Evolutionary conservation across 331 rosid genomes (phyloP), one percentile per base, ranked within the genome.

Genomic region (Rosa hybrid): DNA sequence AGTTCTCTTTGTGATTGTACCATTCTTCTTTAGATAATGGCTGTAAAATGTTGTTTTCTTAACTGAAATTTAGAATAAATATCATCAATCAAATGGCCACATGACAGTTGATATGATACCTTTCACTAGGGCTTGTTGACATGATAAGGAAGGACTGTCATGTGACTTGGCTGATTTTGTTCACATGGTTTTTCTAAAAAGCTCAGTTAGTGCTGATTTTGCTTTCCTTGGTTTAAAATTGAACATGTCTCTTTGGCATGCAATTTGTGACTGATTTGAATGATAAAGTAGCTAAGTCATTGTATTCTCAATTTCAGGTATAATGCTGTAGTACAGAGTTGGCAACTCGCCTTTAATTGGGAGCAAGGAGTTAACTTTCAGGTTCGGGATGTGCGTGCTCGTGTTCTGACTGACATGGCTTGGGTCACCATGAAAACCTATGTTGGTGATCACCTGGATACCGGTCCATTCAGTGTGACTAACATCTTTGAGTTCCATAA

Each of bases 341-440:
- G 99, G 99, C 97, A 94, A 79, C 80, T 93, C 34, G 86, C 88
- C 12, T 92, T 96, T 90, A 85, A 78, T 86, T 96, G 99, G 98
- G 97, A 90, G 77, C 97, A 90, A 76, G 97, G 91, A 45, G 77
- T 90, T 82, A 92, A 96, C 91, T 87, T 87, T 83, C 97, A 96
- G 86, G 86, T 96, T 71, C 92, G 92, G 56, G 97, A 96, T 60
- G 97, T 92, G 42, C 91, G 97, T 56, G 92, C 92, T 44, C 94
- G 99, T 20, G 95, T 96, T 3, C 88, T 92, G 76, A 65, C 97
- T 34, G 98, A 93, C 70, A 88, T 90, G 92, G 99, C 99, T 72
- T 96, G 99, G 99, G 97, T 96, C 78, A 89, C 94, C 74, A 93
- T 96, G 99, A 96, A 86, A 88, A 90, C 97, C 39, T 86, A 68